Evolutionary conservation across 495 filamentous ascomycete genomes (phyloP), one percentile per base, ranked within the genome.

Genomic region (Aspergillus bertholletiae): DNA sequence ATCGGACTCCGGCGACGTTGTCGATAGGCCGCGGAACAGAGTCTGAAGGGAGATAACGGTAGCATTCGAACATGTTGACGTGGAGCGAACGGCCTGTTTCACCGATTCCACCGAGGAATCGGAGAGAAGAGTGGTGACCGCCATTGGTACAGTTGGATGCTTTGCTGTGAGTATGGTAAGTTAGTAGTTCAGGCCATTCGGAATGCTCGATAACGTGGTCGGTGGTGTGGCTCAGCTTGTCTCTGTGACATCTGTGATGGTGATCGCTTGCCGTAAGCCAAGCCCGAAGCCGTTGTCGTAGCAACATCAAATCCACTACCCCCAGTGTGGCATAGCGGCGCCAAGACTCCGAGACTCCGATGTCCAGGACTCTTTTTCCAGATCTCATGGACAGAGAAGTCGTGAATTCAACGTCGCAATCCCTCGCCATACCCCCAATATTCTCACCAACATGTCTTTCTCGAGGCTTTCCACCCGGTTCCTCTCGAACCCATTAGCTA

Each of bases 11-110:
- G 61, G 15, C 7, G 54, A 23, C 11, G 51, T 46, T 55, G 66
- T 69, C 44, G 59, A 61, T 40, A 60, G 24, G 26, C 62, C 60
- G 49, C 71, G 67, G 55, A 79, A 74, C 30, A 80, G 73, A 24
- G 65, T 67, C 67, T 75, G 72, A 54, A 79, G 72, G 54, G 74
- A 67, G 49, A 69, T 60, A 45, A 79, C 69, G 9, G 78, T 81
- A 34, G 70, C 57, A 34, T 74, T 60, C 13, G 78, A 73, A 60
- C 76, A 80, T 58, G 77, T 79, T 55, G 74, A 60, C 32, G 72
- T 71, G 24, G 77, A 79, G 44, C 69, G 72, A 52, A 82, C 64
- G 20, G 75, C 76, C 44, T 65, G 68, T 61, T 78, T 81, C 53
- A 83, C 65, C 47, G 72, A 73, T 54, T 76, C 74, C 50, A 67